Evolutionary conservation across 257 asterid species (phyloP).

Genomic region (Misopates orontium): DNA sequence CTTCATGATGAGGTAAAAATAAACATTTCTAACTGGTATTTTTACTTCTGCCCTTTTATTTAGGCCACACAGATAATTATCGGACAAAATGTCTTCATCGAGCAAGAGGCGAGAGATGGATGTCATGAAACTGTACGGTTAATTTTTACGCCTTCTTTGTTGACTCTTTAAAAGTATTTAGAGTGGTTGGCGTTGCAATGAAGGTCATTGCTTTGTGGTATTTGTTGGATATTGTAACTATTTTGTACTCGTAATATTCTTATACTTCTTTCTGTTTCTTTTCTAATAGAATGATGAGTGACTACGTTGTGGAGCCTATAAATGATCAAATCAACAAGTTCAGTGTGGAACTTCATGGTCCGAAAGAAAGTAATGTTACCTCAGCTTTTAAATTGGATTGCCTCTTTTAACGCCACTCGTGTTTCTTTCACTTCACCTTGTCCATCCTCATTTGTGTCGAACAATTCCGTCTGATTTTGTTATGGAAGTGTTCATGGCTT

Average conservation of each 20-base stretch:
- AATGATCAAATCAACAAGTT: constrained; percentile 81
- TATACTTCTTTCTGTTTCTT: constrained; percentile 12
- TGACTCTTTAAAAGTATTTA: neutral
- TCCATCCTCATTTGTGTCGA: neutral
- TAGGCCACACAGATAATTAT: constrained; percentile 16
- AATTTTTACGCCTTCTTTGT: neutral
- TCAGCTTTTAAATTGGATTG: constrained; percentile 11
- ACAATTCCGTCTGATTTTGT: neutral
- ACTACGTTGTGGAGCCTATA: constrained; percentile 78
- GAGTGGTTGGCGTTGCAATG: no score
- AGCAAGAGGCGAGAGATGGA: constrained; percentile 93
- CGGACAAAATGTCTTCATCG: constrained; percentile 72
- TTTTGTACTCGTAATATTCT: neutral
- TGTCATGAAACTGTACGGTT: constrained; percentile 84
- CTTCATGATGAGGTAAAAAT: neutral
- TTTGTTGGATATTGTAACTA: neutral
- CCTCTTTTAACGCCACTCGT: constrained; percentile 12
- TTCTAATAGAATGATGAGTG: constrained; percentile 87
- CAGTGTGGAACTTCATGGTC: constrained; percentile 84
- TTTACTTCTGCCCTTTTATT: constrained; percentile 15
- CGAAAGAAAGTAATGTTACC: constrained; percentile 79
- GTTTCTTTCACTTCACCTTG: constrained; percentile 3
- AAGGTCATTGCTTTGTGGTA: neutral
- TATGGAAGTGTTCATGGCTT: no score
- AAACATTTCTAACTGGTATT: constrained; percentile 16